These are phyloP conservation scores for Dentipellis fragilis DNA, from an alignment of 768 basidiomycete species.

Conservation along the genomic window DNA sequence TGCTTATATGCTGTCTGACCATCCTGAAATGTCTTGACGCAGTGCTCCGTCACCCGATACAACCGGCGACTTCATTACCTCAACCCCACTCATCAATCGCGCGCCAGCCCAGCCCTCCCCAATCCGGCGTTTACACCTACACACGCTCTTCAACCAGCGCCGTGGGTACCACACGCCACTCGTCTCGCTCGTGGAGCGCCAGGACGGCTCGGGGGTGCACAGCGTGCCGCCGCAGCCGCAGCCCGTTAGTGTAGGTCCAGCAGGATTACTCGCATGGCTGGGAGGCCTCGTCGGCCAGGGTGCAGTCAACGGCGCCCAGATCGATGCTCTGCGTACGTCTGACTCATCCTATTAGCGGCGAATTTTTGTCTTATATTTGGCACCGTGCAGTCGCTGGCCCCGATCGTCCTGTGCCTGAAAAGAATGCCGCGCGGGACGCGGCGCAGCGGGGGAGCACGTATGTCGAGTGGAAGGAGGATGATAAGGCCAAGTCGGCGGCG, in stretches of 20 bases:
- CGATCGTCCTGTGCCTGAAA: conserved; percentile 42
- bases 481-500: conserved; percentile 9
- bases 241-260: conserved; percentile 48
- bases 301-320: conserved; percentile 44
- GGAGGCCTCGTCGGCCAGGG: conserved; percentile 31
- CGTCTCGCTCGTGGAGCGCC: conserved; percentile 37
- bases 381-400: conserved; percentile 49
- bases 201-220: conserved; percentile 13
- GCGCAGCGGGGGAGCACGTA: background rate
- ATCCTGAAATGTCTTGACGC: conserved; percentile 7
- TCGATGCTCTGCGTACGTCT: conserved; percentile 48
- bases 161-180: conserved; percentile 41
- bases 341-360: background rate
- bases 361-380: background rate
- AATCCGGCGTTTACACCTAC: conserved; percentile 34
- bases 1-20: background rate
- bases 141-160: conserved; percentile 49
- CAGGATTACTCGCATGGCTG: conserved; percentile 37
- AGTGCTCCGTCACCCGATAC: conserved; percentile 21
- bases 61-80: conserved; percentile 12
- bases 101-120: conserved; percentile 11
- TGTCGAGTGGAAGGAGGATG: conserved; percentile 3
- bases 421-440: conserved; percentile 11
- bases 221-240: conserved; percentile 47
- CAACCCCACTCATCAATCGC: conserved; percentile 6